phyloP scores from a whole-genome alignment of 2,329 filamentous ascomycete species.

The Metarhizium brunneum region DNA sequence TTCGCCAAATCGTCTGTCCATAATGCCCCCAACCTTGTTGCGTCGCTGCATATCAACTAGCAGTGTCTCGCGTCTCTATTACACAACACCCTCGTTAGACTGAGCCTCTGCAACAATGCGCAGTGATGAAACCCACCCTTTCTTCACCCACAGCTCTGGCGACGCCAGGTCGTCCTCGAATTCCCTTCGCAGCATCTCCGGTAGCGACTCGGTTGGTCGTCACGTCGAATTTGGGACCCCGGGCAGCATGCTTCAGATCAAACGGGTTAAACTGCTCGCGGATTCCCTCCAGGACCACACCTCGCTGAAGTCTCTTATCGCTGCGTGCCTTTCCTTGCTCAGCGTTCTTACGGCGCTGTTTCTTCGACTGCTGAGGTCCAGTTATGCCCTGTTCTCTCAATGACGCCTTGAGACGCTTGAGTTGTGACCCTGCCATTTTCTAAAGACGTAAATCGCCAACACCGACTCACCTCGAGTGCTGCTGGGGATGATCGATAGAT shows the following conservation, averaged over 20 bases:
- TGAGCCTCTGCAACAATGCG: not conserved
- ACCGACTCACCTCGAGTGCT: slow-evolving; percentile 5
- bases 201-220: slow-evolving; percentile 54
- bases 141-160: slow-evolving; percentile 83
- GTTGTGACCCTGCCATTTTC: slow-evolving; percentile 86
- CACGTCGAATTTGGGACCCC: slow-evolving; percentile 77
- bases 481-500: slow-evolving; percentile 6
- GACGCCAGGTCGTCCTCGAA: slow-evolving; percentile 69
- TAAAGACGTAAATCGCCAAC: slow-evolving; percentile 1
- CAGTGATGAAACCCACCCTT: slow-evolving; percentile 42
- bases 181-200: slow-evolving; percentile 44
- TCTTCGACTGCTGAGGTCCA: slow-evolving; percentile 89
- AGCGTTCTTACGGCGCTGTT: slow-evolving; percentile 70
- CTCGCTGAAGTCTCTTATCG: slow-evolving; percentile 68
- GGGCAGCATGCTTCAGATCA: slow-evolving; percentile 73
- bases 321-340: slow-evolving; percentile 54
- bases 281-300: slow-evolving; percentile 73
- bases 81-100: slow-evolving; percentile 8
- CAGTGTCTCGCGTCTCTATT: slow-evolving; percentile 66
- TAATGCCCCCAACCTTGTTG: slow-evolving; percentile 84
- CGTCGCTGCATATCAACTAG: slow-evolving; percentile 82
- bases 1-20: slow-evolving; percentile 92
- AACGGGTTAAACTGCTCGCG: slow-evolving; percentile 98
- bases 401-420: slow-evolving; percentile 90
- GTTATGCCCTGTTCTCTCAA: slow-evolving; percentile 83